phyloP scores from a whole-genome alignment of 306 rosid species.

The Cicer chorassanicum region DNA sequence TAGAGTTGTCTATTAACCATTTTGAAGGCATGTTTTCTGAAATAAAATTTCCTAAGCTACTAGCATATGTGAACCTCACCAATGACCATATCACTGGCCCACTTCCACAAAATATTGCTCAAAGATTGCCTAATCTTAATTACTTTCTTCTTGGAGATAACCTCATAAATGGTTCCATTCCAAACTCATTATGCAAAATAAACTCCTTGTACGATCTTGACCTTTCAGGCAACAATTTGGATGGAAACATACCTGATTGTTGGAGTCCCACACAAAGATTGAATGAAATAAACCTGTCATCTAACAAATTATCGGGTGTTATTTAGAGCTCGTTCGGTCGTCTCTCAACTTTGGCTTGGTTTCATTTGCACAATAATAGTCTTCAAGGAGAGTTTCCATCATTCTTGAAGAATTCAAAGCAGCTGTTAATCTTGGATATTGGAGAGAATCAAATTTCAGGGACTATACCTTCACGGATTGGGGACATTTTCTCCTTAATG shows the following conservation, averaged over 20 bases:
- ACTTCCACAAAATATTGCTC: conserved; percentile 19
- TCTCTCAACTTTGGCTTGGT: not conserved
- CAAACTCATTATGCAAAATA: conserved; percentile 28
- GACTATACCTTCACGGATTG: conserved; percentile 5
- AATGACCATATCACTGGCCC: conserved; percentile 26
- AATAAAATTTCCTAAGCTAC: conserved; percentile 11
- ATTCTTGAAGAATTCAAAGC: not conserved
- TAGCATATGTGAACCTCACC: conserved; percentile 23
- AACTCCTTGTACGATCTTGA: conserved; percentile 38
- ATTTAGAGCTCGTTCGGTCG: conserved; percentile 21
- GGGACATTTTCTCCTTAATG: not conserved
- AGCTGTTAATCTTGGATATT: conserved; percentile 28
- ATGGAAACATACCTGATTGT: conserved; percentile 37
- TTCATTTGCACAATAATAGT: conserved; percentile 30
- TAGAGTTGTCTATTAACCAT: conserved; percentile 25
- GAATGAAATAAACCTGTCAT: not conserved
- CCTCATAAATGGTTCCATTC: conserved; percentile 36
- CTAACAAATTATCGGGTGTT: conserved; percentile 29
- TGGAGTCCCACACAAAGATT: conserved; percentile 13
- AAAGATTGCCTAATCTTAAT: conserved; percentile 30
- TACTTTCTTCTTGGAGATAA: conserved; percentile 37
- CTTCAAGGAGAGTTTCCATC: conserved; percentile 32
- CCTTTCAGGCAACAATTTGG: conserved; percentile 45
- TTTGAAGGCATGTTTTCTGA: conserved; percentile 10
- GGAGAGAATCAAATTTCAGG: conserved; percentile 21